Evolutionary conservation across 2,329 filamentous ascomycete species (phyloP), one percentile per base, ranked within the genome.

Genomic region (Calonectria pauciramosa): DNA sequence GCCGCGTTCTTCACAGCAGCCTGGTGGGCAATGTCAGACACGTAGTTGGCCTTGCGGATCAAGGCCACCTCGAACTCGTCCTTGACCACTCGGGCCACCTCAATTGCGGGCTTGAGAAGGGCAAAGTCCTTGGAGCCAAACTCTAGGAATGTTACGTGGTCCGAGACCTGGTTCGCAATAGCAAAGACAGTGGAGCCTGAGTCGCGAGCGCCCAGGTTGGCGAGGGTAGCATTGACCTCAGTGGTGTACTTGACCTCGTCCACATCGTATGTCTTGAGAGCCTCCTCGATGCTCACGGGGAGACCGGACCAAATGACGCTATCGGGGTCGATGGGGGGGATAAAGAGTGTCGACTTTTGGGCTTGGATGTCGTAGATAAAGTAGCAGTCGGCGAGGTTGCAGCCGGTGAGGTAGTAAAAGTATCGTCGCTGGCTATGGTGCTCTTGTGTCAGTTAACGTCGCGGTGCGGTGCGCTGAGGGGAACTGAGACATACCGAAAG

Each of bases 371-470:
- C 93, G 88, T 98, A 98, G 71, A 93, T 90, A 74, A 95, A 91
- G 83, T 93, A 93, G 81, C 94, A 94, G 85, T 98, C 96, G 73
- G 96, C 91, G 36, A 97, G 89, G 76, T 93, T 90, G 82, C 89
- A 97, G 80, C 97, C 97, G 30, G 95, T 96, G 56, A 99, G 89
- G 86, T 99, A 99, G 91, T 94, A 98, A 88, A 99, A 99, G 85
- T 93, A 95, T 70, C 97, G 93, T 76, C 96, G 94, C 86, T 98
- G 96, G 78, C 95, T 96, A 79, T 63, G 13, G 7, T 20, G 32
- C 38, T 14, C 1, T 41, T 69, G 70, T 38, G 52, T 76, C 16
- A 77, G 75, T 23, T 0, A 30, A 51, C 1, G 7, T n/a, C 18
- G 23, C 11, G 7, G 32, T 18, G 23, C 11, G 36, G 34, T 8